A percentile compares a stretch with the other conserved stretches of the same genome.
Evolutionary conservation across 1,284 basidiomycete species (phyloP).

Genomic region (Agroathelia rolfsii): DNA sequence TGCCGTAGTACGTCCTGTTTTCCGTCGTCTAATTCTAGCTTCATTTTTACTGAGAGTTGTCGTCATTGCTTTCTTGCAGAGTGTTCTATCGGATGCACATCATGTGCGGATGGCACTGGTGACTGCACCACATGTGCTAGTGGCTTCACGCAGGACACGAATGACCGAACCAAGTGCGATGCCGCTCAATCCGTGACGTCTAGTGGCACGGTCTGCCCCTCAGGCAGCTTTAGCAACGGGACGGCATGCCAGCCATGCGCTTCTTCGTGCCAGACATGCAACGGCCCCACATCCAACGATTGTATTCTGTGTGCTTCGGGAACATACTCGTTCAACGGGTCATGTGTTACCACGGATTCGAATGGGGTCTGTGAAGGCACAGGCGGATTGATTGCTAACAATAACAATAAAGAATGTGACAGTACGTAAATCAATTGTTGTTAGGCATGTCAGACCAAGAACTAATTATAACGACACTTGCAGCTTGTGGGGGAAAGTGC

Average conservation of each 20-base stretch:
- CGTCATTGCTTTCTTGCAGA: conserved; percentile 9
- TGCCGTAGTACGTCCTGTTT: conserved; percentile 46
- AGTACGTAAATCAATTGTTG: conserved; percentile 43
- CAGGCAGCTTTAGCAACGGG: conserved; percentile 52
- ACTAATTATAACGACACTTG: conserved; percentile 6
- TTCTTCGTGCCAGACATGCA: conserved; percentile 59
- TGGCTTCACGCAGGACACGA: conserved; percentile 55
- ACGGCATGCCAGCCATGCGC: conserved; percentile 51
- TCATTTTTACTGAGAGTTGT: no score
- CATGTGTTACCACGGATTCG: conserved; percentile 52
- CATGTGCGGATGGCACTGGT: conserved; percentile 57
- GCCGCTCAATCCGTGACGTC: conserved; percentile 38
- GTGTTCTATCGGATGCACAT: conserved; percentile 43
- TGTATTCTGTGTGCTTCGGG: conserved; percentile 59
- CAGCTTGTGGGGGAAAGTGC: conserved; percentile 72
- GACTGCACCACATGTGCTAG: conserved; percentile 61
- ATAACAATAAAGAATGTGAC: conserved; percentile 70
- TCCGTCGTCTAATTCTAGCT: conserved; percentile 2
- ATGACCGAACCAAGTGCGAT: conserved; percentile 59
- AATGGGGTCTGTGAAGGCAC: conserved; percentile 66
- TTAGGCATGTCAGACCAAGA: background rate
- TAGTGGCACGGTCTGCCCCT: conserved; percentile 49
- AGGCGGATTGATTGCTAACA: conserved; percentile 67
- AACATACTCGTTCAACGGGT: conserved; percentile 50
- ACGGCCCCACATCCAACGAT: conserved; percentile 54